Conservation (phyloP, 371 early-diverging fungal genomes). For the Thermomucor indicae-seudaticae region DNA sequence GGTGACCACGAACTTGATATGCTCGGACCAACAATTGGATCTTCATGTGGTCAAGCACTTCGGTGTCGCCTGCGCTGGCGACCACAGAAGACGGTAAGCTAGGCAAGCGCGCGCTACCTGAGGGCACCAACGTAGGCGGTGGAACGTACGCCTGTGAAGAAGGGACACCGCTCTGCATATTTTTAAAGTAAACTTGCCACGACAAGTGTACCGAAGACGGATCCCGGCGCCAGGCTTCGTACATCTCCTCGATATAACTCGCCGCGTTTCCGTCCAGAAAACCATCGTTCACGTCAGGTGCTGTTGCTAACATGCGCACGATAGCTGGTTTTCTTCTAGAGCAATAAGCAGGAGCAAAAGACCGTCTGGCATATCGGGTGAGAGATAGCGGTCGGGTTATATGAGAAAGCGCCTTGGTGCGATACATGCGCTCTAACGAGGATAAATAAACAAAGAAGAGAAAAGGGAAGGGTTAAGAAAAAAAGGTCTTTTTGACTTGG, state of each 20-base stretch:
- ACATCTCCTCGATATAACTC: constrained; percentile 95
- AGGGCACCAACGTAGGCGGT: constrained; percentile 78
- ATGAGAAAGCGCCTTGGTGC: too few species aligned
- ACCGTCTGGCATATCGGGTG: too few species aligned
- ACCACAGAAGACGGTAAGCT: constrained; percentile 47
- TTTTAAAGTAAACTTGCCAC: constrained; percentile 97
- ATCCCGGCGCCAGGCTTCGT: constrained; percentile 87
- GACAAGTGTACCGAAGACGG: constrained; percentile 94
- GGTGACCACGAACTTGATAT: constrained; percentile 94
- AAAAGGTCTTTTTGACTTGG: too few species aligned
- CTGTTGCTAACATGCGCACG: too few species aligned
- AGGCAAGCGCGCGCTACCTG: constrained; percentile 65
- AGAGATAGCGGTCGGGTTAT: too few species aligned
- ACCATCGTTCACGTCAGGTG: constrained; percentile 13
- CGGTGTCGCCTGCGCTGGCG: constrained; percentile 18
- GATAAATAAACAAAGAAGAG: too few species aligned
- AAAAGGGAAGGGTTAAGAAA: too few species aligned
- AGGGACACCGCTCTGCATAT: constrained; percentile 44
- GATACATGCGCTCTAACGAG: too few species aligned
- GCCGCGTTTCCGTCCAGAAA: constrained; percentile 16
- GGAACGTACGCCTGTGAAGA: constrained; percentile 75
- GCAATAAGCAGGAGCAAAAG: too few species aligned
- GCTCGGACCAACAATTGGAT: constrained; percentile 95
- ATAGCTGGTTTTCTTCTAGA: too few species aligned
- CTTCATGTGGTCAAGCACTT: constrained; percentile 94